Evolutionary conservation across 108 stramenopile genomes (phyloP).

Genomic region (Chaetoceros muelleri): DNA sequence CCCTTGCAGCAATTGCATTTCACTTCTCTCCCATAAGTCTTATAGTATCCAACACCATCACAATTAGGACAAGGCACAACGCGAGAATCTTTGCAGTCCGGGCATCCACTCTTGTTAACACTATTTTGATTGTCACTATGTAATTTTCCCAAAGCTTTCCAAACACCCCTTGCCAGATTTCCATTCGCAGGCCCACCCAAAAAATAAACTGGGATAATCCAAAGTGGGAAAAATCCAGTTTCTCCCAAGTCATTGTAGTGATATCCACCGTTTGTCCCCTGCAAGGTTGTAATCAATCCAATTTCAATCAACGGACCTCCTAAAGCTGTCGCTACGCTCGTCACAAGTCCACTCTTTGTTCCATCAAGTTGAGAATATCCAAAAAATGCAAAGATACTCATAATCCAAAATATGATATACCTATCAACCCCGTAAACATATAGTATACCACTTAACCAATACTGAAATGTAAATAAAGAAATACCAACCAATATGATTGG

Average conservation of each 20-base stretch:
- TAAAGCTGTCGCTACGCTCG: slow-evolving; percentile 59
- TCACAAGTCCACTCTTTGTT: slow-evolving; percentile 45
- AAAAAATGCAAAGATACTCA: slow-evolving; percentile 50
- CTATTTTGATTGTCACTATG: neutral
- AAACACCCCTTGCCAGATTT: slow-evolving; percentile 68
- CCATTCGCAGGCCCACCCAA: slow-evolving; percentile 82
- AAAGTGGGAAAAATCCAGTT: slow-evolving; percentile 76
- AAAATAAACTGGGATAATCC: slow-evolving; percentile 81
- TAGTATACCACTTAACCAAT: slow-evolving; percentile 70
- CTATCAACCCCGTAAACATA: slow-evolving; percentile 35
- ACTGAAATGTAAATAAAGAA: slow-evolving; percentile 77
- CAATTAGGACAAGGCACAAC: slow-evolving; percentile 66
- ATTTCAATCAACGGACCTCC: slow-evolving; percentile 80
- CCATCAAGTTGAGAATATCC: slow-evolving; percentile 60
- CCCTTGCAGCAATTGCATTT: slow-evolving; percentile 55
- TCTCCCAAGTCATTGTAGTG: slow-evolving; percentile 72
- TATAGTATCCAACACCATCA: slow-evolving; percentile 53
- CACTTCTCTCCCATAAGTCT: slow-evolving; percentile 47
- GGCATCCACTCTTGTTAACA: slow-evolving; percentile 28
- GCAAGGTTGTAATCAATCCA: slow-evolving; percentile 33
- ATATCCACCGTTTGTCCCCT: slow-evolving; percentile 31
- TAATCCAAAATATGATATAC: slow-evolving; percentile 40
- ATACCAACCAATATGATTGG: slow-evolving; percentile 63
- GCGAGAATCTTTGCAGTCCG: slow-evolving; percentile 48
- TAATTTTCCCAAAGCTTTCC: slow-evolving; percentile 32